Base-by-base conservation (phyloP, 257 asterid species). In the Craterostigma plantagineum region DNA sequence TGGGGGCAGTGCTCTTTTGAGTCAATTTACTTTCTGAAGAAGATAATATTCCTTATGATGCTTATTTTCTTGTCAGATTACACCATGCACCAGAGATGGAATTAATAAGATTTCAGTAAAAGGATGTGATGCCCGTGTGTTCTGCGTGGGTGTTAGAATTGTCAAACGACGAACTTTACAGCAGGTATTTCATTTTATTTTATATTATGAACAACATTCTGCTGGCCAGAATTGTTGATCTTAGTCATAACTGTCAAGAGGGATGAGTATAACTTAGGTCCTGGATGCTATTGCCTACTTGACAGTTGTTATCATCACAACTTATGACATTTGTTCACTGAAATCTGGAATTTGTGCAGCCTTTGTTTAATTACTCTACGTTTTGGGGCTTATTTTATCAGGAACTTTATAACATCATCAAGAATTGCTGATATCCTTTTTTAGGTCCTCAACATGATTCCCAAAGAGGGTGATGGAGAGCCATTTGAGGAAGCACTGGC, bases 381-480 rank as follows among this genome's bases (percentile, higher is more conserved):
- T 23, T 23, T 23, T 23, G 30, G 30, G 30, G 30, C 2, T 23
- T 2, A 23, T 23, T 23, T 23, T 23, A 23, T 23, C 30, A 23
- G 30, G 30, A 23, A 23, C 30, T 23, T 23, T 6, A 23, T 23
- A 6, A 23, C 30, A 23, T 23, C 30, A 23, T 23, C 30, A 23
- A 23, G 4, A 23, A 23, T 23, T 23, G 30, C 30, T 23, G 30
- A 35, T 49, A 10, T 18, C 34, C 35, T 41, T 60, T 42, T 52
- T 41, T 57, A 91, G 99, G 79, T 91, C 58, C 77, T 77, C 57
- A 77, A 63, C 64, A 52, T 71, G 73, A 77, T 91, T 15, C 99
- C 99, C 1, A 79, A 74, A 51, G 99, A 75, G 65, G 62, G 62
- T 53, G 92, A 80, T 52, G 99, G 99, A 8, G 99, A 91, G 72